These are phyloP conservation scores for Fraxinus sp. DNA, from an alignment of 305 asterid species.

Conservation along the genomic window DNA sequence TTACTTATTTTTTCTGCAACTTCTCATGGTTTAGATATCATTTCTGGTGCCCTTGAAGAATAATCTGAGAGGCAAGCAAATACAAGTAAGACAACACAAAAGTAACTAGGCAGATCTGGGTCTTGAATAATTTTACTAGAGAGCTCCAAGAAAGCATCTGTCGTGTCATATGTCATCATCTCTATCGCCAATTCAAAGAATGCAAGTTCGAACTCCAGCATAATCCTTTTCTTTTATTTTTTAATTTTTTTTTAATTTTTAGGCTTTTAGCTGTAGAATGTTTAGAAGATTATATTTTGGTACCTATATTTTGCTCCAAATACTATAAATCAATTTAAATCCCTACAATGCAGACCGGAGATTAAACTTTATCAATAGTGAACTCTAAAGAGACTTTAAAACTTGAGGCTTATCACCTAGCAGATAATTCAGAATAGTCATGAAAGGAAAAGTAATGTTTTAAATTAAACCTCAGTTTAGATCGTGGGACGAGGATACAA, in stretches of 20 bases:
- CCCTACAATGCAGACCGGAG: background rate
- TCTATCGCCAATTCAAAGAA: background rate
- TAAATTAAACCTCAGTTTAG: background rate
- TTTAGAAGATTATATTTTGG: background rate
- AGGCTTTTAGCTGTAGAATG: background rate
- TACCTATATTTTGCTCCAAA: background rate
- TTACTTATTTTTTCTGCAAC: background rate
- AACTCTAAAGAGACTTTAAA: background rate
- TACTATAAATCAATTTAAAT: background rate
- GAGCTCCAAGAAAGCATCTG: constrained; percentile 2
- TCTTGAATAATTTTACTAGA: constrained; percentile 2
- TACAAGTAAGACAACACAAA: background rate
- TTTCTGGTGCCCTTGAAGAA: background rate
- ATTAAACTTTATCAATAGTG: background rate
- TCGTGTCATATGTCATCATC: background rate
- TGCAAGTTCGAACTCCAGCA: background rate
- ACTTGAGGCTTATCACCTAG: background rate
- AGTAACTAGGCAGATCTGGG: background rate
- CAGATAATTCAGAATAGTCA: background rate
- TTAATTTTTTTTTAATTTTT: background rate
- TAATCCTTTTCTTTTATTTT: background rate
- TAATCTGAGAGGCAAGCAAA: background rate
- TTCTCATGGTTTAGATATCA: background rate
- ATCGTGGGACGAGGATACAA: background rate
- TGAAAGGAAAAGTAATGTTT: background rate